These are phyloP conservation scores for Kodamaea leandrae DNA, from an alignment of 805 yeast species.

Conservation along the genomic window DNA sequence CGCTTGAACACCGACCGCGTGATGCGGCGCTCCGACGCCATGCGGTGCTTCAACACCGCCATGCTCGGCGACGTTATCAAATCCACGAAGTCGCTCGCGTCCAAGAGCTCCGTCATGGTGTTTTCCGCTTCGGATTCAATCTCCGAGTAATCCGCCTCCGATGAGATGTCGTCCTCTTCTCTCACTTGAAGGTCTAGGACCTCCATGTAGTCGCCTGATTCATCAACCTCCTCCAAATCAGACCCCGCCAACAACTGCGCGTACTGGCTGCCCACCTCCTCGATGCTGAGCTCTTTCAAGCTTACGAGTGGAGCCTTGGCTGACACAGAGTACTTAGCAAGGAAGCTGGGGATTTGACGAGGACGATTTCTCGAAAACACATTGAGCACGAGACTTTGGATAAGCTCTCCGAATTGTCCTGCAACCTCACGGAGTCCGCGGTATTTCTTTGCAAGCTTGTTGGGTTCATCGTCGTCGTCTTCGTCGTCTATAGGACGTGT, in stretches of 20 bases:
- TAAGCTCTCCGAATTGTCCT: conserved; percentile 1
- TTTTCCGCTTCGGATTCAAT: conserved; percentile 7
- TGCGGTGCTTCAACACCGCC: conserved; percentile 27
- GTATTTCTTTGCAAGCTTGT: background rate
- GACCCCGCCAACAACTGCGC: conserved; percentile 22
- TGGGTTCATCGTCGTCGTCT: background rate
- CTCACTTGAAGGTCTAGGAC: conserved; percentile 35
- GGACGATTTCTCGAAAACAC: background rate
- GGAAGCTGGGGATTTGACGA: conserved; percentile 28
- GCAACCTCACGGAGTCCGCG: background rate
- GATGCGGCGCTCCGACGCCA: conserved; percentile 22
- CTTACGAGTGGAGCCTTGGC: conserved; percentile 4
- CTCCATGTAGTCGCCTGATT: conserved; percentile 20
- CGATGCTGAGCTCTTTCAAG: conserved; percentile 18
- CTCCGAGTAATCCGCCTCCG: conserved; percentile 8
- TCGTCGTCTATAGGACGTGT: background rate
- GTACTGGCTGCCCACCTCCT: conserved; percentile 21
- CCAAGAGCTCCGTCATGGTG: conserved; percentile 20
- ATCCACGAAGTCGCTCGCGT: conserved; percentile 26
- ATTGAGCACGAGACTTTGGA: background rate
- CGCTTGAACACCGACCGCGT: conserved; percentile 28
- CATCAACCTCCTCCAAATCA: conserved; percentile 11
- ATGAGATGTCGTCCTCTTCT: conserved; percentile 27
- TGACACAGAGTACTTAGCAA: conserved; percentile 16
- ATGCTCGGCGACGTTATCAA: conserved; percentile 18